A percentile compares a stretch with the other conserved stretches of the same genome.
Evolutionary conservation across 1,284 basidiomycete genomes (phyloP).

Genomic region (Cutaneotrichosporon spelunceum): DNA sequence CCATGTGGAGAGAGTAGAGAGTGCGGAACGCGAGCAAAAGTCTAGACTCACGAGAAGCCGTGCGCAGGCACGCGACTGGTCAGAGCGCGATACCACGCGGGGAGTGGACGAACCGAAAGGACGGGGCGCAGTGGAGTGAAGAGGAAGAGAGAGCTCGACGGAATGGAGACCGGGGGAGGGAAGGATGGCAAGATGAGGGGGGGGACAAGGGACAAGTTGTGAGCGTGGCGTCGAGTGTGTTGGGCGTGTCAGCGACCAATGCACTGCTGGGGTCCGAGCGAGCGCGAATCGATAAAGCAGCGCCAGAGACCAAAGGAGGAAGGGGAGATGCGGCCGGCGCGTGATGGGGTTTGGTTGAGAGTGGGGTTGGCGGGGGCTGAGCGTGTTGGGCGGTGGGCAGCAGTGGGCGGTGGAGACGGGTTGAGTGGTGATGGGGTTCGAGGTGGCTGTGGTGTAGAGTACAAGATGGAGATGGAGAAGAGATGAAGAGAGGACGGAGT

Average conservation of each 20-base stretch:
- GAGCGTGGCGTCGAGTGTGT: no score
- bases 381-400: background rate
- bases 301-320: background rate
- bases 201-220: no score
- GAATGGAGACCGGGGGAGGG: background rate
- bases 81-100: background rate
- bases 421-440: no score
- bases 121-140: background rate
- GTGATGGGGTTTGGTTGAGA: background rate
- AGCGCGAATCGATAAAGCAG: no score
- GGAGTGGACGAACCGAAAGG: background rate
- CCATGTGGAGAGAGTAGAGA: background rate
- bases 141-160: no score
- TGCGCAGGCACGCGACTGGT: background rate
- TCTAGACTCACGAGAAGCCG: conserved; percentile 1
- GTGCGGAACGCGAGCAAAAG: background rate
- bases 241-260: no score
- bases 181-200: background rate
- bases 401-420: background rate
- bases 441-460: no score
- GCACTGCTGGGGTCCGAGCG: no score
- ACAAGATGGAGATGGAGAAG: no score
- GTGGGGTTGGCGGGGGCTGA: background rate
- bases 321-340: background rate
- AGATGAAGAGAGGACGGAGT: background rate